These are phyloP conservation scores for Begonia loranthoides DNA, from an alignment of 306 rosid species.

Conservation along the genomic window DNA sequence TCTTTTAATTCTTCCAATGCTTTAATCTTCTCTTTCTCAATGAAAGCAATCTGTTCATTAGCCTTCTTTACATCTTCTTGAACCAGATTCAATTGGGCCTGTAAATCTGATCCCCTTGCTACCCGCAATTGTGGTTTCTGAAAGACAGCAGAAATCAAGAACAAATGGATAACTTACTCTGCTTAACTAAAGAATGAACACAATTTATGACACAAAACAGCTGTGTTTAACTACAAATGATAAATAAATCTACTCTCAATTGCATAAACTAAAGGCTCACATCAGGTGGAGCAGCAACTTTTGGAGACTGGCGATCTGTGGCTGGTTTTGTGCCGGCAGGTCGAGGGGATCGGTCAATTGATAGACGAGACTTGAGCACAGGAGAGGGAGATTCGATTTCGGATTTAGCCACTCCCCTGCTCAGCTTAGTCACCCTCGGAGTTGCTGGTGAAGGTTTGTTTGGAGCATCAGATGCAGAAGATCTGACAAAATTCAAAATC, in stretches of 20 bases:
- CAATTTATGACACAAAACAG: too few species aligned
- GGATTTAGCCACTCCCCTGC: constrained; percentile 44
- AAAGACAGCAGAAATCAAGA: not conserved
- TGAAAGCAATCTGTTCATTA: constrained; percentile 54
- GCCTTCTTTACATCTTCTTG: constrained; percentile 90
- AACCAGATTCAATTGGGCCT: constrained; percentile 44
- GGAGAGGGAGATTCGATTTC: constrained; percentile 70
- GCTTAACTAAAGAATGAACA: too few species aligned
- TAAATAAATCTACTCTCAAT: not conserved
- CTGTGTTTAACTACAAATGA: too few species aligned
- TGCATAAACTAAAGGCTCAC: constrained; percentile 30
- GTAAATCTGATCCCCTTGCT: constrained; percentile 63
- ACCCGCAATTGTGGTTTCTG: constrained; percentile 53
- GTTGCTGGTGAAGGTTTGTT: constrained; percentile 66
- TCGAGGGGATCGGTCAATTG: constrained; percentile 70
- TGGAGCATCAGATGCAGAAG: constrained; percentile 46
- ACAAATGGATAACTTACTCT: not conserved
- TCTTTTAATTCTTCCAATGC: constrained; percentile 65
- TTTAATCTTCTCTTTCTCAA: constrained; percentile 67
- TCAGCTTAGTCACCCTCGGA: constrained; percentile 58
- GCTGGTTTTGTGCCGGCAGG: constrained; percentile 43
- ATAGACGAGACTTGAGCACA: constrained; percentile 49
- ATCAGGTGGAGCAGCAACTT: constrained; percentile 57
- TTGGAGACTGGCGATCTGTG: constrained; percentile 54
- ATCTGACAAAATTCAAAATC: constrained; percentile 28